phyloP scores from a whole-genome alignment of 2,329 filamentous ascomycete genomes.

The Blastomyces parvus region DNA sequence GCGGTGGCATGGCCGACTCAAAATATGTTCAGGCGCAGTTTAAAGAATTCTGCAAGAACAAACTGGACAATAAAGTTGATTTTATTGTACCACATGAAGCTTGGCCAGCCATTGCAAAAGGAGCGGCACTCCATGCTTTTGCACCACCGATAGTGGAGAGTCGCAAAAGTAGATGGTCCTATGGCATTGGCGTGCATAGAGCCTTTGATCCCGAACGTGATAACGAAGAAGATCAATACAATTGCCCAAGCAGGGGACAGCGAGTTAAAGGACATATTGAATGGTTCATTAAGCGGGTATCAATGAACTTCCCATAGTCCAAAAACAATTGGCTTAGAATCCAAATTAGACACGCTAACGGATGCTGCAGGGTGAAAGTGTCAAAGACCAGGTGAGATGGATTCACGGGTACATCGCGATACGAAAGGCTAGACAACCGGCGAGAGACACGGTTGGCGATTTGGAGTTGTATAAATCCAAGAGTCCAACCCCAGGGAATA shows the following conservation, averaged over 20 bases:
- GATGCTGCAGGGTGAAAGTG: constrained; percentile 4
- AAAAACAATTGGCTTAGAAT: too few relatives aligned
- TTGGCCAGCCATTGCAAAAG: constrained; percentile 16
- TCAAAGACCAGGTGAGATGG: constrained; percentile 9
- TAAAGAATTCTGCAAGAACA: constrained; percentile 11
- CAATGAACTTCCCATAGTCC: neutral
- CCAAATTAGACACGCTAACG: neutral
- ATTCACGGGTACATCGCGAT: constrained; percentile 10
- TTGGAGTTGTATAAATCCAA: constrained; percentile 9
- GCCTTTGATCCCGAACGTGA: constrained; percentile 12
- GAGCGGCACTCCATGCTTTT: constrained; percentile 14
- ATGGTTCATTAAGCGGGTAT: constrained; percentile 15
- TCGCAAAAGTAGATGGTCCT: constrained; percentile 11
- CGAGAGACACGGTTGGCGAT: neutral
- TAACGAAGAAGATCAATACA: constrained; percentile 11
- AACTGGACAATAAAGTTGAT: constrained; percentile 7
- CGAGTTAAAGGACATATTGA: constrained; percentile 2
- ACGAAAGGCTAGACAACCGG: neutral
- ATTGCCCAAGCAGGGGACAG: constrained; percentile 9
- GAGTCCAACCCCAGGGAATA: constrained; percentile 2
- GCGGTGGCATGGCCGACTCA: constrained; percentile 11
- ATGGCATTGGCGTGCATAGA: constrained; percentile 12
- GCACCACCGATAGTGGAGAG: constrained; percentile 1
- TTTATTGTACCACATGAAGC: constrained; percentile 12
- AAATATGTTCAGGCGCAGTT: constrained; percentile 13